These are phyloP conservation scores for Yamadazyma buinensis DNA, from an alignment of 1,139 yeast genomes.

Conservation along the genomic window DNA sequence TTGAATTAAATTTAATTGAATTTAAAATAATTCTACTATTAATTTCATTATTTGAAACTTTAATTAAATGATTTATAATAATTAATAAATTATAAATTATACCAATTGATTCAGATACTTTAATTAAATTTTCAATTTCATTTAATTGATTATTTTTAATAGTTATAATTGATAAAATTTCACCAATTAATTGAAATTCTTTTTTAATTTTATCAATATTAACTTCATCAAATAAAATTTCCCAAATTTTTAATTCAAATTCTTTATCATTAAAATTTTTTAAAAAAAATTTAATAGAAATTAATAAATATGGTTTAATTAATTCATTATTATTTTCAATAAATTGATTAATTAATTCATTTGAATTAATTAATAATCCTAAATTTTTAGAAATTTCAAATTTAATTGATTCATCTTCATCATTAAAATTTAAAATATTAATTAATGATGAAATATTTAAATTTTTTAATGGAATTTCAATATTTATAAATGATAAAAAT, in stretches of 20 bases:
- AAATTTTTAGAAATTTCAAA: conserved; percentile 16
- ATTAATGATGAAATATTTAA: conserved; percentile 18
- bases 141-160: conserved; percentile 14
- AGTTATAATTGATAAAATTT: conserved; percentile 24
- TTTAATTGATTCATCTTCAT: conserved; percentile 14
- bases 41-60: conserved; percentile 12
- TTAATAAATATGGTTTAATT: conserved; percentile 8
- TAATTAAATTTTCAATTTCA: conserved; percentile 15
- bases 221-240: conserved; percentile 7
- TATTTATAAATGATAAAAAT: conserved; percentile 11
- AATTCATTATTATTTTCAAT: conserved; percentile 3
- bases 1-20: conserved; percentile 18
- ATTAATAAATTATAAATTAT: conserved; percentile 30
- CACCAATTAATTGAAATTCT: conserved; percentile 27
- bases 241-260: conserved; percentile 8
- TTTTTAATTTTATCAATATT: conserved; percentile 6
- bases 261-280: conserved; percentile 7
- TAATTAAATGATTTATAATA: conserved; percentile 30
- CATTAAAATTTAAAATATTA: conserved; percentile 11
- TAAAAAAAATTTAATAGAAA: conserved; percentile 10
- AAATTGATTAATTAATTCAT: conserved; percentile 14
- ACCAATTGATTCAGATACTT: conserved; percentile 13
- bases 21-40: conserved; percentile 10
- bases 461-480: conserved; percentile 7
- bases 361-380: conserved; percentile 14